Evolutionary conservation across 2,329 filamentous ascomycete species (phyloP).

Genomic region (Plenodomus lindquistii): DNA sequence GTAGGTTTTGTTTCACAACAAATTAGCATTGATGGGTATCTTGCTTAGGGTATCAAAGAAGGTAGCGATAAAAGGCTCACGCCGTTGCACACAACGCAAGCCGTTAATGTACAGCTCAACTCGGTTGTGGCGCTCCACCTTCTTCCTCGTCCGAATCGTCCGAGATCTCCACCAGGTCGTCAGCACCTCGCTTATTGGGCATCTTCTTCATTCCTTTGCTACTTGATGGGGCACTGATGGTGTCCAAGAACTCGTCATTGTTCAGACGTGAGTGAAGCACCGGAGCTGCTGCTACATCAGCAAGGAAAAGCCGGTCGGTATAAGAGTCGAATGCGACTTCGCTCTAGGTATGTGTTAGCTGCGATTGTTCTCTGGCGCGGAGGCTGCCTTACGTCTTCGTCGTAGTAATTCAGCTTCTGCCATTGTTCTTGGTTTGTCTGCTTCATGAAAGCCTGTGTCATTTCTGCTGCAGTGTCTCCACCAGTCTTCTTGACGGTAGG

Average conservation of each 20-base stretch:
- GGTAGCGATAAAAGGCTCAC: not conserved
- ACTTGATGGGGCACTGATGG: constrained; percentile 59
- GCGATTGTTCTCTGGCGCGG: not conserved
- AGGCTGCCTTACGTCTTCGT: constrained; percentile 65
- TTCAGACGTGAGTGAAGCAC: constrained; percentile 59
- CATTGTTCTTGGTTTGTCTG: constrained; percentile 81
- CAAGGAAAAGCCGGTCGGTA: constrained; percentile 69
- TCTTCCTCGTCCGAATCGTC: constrained; percentile 31
- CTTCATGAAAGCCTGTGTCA: constrained; percentile 76
- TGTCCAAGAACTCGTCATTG: constrained; percentile 64
- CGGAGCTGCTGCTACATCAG: constrained; percentile 47
- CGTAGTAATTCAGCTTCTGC: constrained; percentile 76
- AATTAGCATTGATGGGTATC: not conserved
- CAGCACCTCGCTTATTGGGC: constrained; percentile 24
- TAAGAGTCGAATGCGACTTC: constrained; percentile 76
- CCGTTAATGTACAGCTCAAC: constrained; percentile 8
- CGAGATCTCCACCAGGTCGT: constrained; percentile 37
- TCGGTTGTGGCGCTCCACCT: constrained; percentile 4
- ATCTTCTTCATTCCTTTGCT: constrained; percentile 46
- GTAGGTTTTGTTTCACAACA: not conserved
- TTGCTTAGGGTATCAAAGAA: not conserved
- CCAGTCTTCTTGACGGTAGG: constrained; percentile 81
- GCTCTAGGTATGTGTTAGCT: constrained; percentile 45
- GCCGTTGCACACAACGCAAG: not conserved
- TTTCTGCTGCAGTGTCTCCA: constrained; percentile 67